Conservation (phyloP, 192 early-diverging fungal genomes). For the Martensiomyces pterosporus region DNA sequence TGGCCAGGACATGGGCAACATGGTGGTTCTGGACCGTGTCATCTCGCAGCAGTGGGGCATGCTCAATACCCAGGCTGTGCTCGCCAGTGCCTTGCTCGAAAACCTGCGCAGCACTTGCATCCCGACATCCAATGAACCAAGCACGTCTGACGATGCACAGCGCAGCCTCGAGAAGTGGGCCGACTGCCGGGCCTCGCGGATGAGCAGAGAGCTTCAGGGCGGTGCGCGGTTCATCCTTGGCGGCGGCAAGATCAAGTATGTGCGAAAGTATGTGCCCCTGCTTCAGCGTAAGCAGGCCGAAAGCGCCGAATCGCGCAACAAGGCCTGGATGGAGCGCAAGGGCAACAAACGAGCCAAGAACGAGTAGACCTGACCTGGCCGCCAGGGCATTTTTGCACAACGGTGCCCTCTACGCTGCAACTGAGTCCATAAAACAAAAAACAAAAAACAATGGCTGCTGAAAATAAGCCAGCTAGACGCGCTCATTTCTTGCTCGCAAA, state of each 20-base stretch:
- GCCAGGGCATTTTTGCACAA: no score
- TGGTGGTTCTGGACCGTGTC: conserved; percentile 25
- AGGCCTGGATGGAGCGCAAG: conserved; percentile 43
- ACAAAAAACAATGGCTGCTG: no score
- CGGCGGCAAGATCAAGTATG: conserved; percentile 22
- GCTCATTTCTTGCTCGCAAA: no score
- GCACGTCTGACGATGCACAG: no score
- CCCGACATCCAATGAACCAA: conserved; percentile 1
- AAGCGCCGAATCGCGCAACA: conserved; percentile 41
- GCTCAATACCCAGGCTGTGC: conserved; percentile 32
- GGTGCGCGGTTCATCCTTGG: conserved; percentile 16
- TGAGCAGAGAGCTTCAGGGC: conserved; percentile 3
- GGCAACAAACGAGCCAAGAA: conserved; percentile 16
- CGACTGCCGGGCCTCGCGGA: conserved; percentile 9
- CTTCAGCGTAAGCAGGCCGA: conserved; percentile 30
- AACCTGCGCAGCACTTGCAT: conserved; percentile 17
- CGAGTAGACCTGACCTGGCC: background rate
- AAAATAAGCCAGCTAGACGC: no score
- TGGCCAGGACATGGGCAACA: conserved; percentile 16
- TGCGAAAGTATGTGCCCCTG: conserved; percentile 36
- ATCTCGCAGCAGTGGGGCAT: conserved; percentile 23
- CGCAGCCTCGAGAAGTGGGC: no score
- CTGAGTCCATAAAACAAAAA: no score
- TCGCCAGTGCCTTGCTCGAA: conserved; percentile 40
- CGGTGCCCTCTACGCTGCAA: no score